A percentile compares a stretch with the other conserved stretches of the same genome.
Evolutionary conservation across 164 flowering plant genomes (phyloP).

Genomic region (Tetrastigma voinierianum): DNA sequence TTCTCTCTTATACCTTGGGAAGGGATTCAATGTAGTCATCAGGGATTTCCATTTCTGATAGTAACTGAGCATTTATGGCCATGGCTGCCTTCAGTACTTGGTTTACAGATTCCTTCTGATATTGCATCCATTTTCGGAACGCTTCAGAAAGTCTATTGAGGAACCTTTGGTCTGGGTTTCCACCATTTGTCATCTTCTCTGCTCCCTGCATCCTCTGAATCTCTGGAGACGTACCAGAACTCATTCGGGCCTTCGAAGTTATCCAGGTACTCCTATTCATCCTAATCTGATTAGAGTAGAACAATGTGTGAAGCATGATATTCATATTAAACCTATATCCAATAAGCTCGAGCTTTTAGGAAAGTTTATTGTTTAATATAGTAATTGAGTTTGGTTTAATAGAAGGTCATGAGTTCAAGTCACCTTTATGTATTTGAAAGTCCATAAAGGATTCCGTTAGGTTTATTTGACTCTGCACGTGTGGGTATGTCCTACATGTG

Average conservation of each 20-base stretch:
- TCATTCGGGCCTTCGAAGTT: slow-evolving; percentile 62
- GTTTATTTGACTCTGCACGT: too few species aligned
- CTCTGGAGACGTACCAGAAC: slow-evolving; percentile 64
- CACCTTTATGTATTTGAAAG: too few species aligned
- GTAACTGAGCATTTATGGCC: slow-evolving; percentile 89
- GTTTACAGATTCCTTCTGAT: slow-evolving; percentile 78
- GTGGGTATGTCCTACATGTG: too few species aligned
- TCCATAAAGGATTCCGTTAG: too few species aligned
- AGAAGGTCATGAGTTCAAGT: too few species aligned
- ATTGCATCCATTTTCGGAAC: slow-evolving; percentile 60
- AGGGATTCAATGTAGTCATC: slow-evolving; percentile 86
- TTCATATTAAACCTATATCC: too few species aligned
- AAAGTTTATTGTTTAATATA: too few species aligned
- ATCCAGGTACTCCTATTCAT: slow-evolving; percentile 56
- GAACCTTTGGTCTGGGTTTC: slow-evolving; percentile 72
- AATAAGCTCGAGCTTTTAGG: too few species aligned
- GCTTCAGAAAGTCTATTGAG: slow-evolving; percentile 68
- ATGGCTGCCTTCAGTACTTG: slow-evolving; percentile 92
- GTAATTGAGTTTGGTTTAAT: too few species aligned
- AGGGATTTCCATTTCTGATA: slow-evolving; percentile 84
- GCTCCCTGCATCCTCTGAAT: slow-evolving; percentile 44
- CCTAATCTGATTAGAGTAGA: slow-evolving; percentile 4
- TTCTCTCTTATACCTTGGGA: slow-evolving; percentile 61
- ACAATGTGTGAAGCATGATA: too few species aligned
- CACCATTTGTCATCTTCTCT: slow-evolving; percentile 86